phyloP scores from a whole-genome alignment of 331 rosid genomes.

The Rhamnella rubrinervis region DNA sequence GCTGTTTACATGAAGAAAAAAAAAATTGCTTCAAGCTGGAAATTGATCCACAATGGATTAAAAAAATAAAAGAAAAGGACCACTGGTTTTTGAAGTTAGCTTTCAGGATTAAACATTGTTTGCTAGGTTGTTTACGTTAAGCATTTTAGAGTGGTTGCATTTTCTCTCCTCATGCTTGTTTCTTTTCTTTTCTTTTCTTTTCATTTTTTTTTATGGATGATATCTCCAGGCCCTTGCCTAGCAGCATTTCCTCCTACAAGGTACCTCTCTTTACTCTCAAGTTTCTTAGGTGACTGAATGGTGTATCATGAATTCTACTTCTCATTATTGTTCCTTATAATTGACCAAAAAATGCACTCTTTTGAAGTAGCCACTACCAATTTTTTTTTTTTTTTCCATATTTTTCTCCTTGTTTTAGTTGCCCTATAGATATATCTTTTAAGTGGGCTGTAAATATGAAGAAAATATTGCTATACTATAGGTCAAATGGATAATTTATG shows the following conservation, averaged over 20 bases:
- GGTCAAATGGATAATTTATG: not conserved
- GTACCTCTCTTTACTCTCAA: conserved; percentile 48
- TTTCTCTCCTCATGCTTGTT: conserved; percentile 1
- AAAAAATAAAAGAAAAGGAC: not conserved
- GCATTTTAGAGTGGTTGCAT: too few relatives aligned
- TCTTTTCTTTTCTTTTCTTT: too few relatives aligned
- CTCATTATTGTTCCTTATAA: not conserved
- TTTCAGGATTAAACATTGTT: not conserved
- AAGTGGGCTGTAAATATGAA: not conserved
- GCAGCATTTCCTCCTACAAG: conserved; percentile 82
- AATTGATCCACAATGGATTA: too few relatives aligned
- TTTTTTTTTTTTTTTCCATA: not conserved
- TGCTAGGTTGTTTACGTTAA: not conserved
- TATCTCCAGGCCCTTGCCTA: conserved; percentile 81
- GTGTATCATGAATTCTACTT: not conserved
- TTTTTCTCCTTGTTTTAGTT: not conserved
- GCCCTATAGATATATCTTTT: too few relatives aligned
- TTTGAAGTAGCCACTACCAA: not conserved
- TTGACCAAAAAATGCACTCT: not conserved
- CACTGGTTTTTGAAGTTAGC: not conserved
- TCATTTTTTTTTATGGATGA: conserved; percentile 5
- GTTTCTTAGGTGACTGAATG: not conserved
- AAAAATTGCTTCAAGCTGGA: too few relatives aligned
- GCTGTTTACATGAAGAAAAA: too few relatives aligned
- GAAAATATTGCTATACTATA: not conserved